These are phyloP conservation scores for Xylariaceae sp. DNA, from an alignment of 2,329 filamentous ascomycete genomes.

Conservation along the genomic window DNA sequence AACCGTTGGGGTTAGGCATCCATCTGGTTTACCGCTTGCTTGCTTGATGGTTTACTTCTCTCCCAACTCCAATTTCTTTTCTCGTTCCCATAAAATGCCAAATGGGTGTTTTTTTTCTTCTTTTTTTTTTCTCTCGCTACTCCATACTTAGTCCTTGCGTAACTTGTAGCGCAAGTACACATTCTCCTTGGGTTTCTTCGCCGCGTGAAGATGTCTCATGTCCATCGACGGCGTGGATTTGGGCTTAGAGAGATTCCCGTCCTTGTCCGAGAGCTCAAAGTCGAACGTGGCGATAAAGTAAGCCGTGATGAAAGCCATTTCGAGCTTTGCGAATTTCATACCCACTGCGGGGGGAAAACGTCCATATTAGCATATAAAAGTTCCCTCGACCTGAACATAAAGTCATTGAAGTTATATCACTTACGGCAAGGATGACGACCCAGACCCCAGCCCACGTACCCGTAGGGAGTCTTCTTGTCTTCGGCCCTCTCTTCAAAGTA, in stretches of 20 bases:
- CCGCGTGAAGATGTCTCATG: conserved; percentile 34
- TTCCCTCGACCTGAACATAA: too few relatives aligned
- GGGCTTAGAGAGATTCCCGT: conserved; percentile 28
- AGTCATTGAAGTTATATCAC: neutral
- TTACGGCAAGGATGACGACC: conserved; percentile 37
- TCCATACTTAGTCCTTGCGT: conserved; percentile 11
- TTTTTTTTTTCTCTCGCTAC: too few relatives aligned
- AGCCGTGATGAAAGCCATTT: conserved; percentile 43
- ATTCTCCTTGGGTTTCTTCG: conserved; percentile 35
- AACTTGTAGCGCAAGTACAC: conserved; percentile 35
- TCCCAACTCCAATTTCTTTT: too few relatives aligned
- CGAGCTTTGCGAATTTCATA: conserved; percentile 42
- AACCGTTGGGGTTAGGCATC: too few relatives aligned
- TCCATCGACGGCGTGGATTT: conserved; percentile 29
- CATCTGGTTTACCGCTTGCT: too few relatives aligned
- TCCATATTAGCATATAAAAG: neutral
- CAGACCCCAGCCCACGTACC: conserved; percentile 25
- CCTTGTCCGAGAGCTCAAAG: conserved; percentile 35
- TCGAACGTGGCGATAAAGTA: conserved; percentile 44
- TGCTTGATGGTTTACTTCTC: too few relatives aligned
- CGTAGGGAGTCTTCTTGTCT: conserved; percentile 30
- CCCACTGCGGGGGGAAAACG: conserved; percentile 24
- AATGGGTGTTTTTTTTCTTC: too few relatives aligned
- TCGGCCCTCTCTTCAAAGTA: conserved; percentile 41
- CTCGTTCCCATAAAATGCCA: too few relatives aligned